Conservation (phyloP, 768 basidiomycete species). For the Lactarius psammicola region DNA sequence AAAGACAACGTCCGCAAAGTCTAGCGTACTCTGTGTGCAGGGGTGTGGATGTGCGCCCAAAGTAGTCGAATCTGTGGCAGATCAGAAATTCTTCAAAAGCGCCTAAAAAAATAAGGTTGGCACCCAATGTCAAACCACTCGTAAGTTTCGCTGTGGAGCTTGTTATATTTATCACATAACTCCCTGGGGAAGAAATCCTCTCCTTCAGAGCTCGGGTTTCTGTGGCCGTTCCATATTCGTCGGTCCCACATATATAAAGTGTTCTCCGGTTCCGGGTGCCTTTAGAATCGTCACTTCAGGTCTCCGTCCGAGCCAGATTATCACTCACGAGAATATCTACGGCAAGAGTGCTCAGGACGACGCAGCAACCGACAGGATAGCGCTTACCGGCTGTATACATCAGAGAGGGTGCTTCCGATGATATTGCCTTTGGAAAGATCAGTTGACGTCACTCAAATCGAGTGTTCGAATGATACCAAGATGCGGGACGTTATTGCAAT, state of each 20-base stretch:
- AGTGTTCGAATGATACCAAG: slow-evolving; percentile 55
- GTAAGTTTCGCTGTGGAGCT: slow-evolving; percentile 88
- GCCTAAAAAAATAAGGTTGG: slow-evolving; percentile 27
- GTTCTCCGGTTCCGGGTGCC: slow-evolving; percentile 83
- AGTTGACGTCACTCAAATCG: background rate
- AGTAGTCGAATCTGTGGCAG: slow-evolving; percentile 81
- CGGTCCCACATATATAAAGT: slow-evolving; percentile 95
- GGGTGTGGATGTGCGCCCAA: slow-evolving; percentile 91
- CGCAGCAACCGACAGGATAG: slow-evolving; percentile 2
- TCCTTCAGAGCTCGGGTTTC: slow-evolving; percentile 96
- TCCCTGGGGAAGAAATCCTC: slow-evolving; percentile 69
- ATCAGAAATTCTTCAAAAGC: background rate
- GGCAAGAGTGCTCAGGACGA: slow-evolving; percentile 9
- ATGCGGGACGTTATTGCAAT: slow-evolving; percentile 97
- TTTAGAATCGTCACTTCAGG: slow-evolving; percentile 28
- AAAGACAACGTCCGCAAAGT: background rate
- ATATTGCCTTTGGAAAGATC: slow-evolving; percentile 61
- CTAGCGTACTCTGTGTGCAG: slow-evolving; percentile 79
- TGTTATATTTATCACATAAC: slow-evolving; percentile 89
- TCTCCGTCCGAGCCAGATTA: slow-evolving; percentile 3
- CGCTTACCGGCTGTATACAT: slow-evolving; percentile 89
- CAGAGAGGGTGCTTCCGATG: slow-evolving; percentile 94
- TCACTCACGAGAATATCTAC: slow-evolving; percentile 60
- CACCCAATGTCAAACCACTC: slow-evolving; percentile 97
- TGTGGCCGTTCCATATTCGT: slow-evolving; percentile 99